Conservation (phyloP, 306 rosid genomes). For the Hylodesmum podocarpum region DNA sequence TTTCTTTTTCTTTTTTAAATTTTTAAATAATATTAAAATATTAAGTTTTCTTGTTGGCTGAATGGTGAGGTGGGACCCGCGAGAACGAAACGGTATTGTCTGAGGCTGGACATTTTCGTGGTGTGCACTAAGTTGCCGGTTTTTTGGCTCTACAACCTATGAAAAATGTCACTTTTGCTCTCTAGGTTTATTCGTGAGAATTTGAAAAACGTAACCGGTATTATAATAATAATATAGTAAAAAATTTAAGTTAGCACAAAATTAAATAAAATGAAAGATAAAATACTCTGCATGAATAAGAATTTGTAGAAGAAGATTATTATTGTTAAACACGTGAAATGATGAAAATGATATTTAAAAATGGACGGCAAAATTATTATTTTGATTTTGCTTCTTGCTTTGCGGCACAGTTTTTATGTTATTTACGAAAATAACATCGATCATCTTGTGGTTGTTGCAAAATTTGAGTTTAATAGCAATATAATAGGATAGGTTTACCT, state of each 20-base stretch:
- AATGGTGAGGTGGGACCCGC: conserved; percentile 45
- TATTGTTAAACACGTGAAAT: background rate
- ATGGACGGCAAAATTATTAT: conserved; percentile 11
- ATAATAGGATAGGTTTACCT: background rate
- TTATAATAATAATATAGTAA: no score
- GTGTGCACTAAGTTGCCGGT: conserved; percentile 53
- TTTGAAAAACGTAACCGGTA: no score
- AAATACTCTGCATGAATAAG: background rate
- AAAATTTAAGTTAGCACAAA: no score
- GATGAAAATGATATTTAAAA: background rate
- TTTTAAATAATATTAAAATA: background rate
- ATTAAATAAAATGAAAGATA: background rate
- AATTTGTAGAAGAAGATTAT: background rate
- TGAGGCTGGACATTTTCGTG: conserved; percentile 56
- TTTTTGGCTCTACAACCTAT: conserved; percentile 31
- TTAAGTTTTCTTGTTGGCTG: conserved; percentile 14
- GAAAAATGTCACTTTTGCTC: background rate
- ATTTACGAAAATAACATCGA: conserved; percentile 43
- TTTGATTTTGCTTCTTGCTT: conserved; percentile 11
- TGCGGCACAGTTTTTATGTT: conserved; percentile 4
- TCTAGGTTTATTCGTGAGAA: background rate
- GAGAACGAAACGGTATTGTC: conserved; percentile 32
- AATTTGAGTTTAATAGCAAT: background rate
- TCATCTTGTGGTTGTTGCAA: no score
- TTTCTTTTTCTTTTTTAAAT: background rate